These are phyloP conservation scores for Cylindrotheca fusiformis DNA, from an alignment of 108 stramenopile species.

Conservation along the genomic window DNA sequence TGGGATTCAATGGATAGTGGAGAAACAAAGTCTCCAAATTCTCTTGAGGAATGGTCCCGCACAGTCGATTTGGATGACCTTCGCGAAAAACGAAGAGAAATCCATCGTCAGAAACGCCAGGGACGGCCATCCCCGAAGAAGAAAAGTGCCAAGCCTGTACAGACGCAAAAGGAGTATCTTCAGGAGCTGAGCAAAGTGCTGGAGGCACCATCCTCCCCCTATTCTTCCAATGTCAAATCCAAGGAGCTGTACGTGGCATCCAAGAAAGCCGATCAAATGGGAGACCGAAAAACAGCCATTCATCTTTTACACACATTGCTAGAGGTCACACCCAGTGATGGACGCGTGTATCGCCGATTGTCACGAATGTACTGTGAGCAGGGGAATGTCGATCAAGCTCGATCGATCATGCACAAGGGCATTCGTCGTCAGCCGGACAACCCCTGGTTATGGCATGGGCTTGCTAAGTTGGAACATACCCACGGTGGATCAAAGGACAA, in stretches of 20 bases:
- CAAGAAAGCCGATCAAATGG: conserved; percentile 68
- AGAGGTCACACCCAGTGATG: conserved; percentile 63
- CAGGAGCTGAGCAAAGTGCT: conserved; percentile 47
- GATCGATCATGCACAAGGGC: conserved; percentile 45
- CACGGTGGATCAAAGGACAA: conserved; percentile 32
- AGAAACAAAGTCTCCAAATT: conserved; percentile 24
- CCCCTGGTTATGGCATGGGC: conserved; percentile 64
- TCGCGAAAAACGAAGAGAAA: conserved; percentile 26
- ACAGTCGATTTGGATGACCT: conserved; percentile 33
- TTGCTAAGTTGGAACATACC: conserved; percentile 55
- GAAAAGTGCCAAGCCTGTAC: not conserved
- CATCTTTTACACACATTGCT: conserved; percentile 41
- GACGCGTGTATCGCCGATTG: conserved; percentile 66
- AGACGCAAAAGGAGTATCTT: conserved; percentile 34
- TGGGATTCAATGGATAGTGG: not conserved
- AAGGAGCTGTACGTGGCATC: conserved; percentile 68
- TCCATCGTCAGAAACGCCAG: conserved; percentile 29
- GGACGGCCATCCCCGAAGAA: conserved; percentile 10
- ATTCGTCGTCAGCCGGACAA: conserved; percentile 38
- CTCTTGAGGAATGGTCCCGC: conserved; percentile 42
- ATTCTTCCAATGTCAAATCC: conserved; percentile 46
- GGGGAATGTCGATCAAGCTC: conserved; percentile 44
- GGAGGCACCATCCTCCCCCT: conserved; percentile 48
- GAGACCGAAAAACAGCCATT: conserved; percentile 49
- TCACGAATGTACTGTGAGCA: conserved; percentile 68